phyloP scores from a whole-genome alignment of 75 land plant genomes.

The Sequoia sempervirens region DNA sequence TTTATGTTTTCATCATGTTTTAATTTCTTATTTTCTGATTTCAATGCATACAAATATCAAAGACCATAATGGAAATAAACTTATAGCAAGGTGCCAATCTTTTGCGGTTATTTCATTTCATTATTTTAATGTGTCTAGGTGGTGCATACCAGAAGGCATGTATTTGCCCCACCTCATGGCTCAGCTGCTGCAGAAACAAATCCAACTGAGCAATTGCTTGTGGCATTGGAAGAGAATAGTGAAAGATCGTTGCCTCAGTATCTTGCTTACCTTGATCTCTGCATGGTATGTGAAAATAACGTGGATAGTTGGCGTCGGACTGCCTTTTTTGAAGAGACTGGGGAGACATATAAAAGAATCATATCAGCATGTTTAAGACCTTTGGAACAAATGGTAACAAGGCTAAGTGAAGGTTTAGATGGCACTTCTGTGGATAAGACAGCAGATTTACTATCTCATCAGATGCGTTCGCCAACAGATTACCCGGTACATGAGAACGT shows the following conservation, averaged over 20 bases:
- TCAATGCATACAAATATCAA: too few species aligned
- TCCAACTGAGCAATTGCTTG: slow-evolving; percentile 72
- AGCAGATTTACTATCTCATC: slow-evolving; percentile 39
- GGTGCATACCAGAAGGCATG: slow-evolving; percentile 67
- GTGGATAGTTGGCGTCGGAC: slow-evolving; percentile 89
- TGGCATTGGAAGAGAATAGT: slow-evolving; percentile 63
- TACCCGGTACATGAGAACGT: slow-evolving; percentile 15
- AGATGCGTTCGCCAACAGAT: slow-evolving; percentile 44
- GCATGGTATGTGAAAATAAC: slow-evolving; percentile 80
- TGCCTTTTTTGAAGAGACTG: slow-evolving; percentile 94
- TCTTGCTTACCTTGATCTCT: slow-evolving; percentile 91
- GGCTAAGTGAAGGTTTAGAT: slow-evolving; percentile 57
- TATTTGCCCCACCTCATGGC: slow-evolving; percentile 93
- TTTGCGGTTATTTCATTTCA: neutral
- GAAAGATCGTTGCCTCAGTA: slow-evolving; percentile 62
- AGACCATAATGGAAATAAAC: neutral
- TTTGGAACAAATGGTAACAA: slow-evolving; percentile 57
- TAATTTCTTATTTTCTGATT: too few species aligned
- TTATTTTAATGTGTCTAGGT: slow-evolving; percentile 37
- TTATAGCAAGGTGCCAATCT: neutral
- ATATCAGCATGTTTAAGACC: slow-evolving; percentile 65
- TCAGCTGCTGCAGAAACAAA: slow-evolving; percentile 91
- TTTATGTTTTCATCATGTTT: too few species aligned
- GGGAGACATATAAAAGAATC: slow-evolving; percentile 86
- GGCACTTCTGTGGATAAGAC: slow-evolving; percentile 29